These are phyloP conservation scores for Suillus americanus DNA, from an alignment of 768 basidiomycete genomes.

Conservation along the genomic window DNA sequence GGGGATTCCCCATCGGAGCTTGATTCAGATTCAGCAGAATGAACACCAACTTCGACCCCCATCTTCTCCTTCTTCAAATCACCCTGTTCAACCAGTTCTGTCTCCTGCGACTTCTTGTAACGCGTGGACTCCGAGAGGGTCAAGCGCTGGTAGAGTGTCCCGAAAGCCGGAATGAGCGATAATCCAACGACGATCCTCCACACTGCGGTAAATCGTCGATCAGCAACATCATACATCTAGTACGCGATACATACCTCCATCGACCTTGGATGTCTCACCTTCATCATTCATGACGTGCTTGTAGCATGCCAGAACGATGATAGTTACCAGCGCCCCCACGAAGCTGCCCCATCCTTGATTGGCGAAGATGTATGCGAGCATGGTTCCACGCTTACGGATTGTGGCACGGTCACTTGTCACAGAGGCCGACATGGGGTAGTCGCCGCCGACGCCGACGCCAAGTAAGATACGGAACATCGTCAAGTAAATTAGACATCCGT, in stretches of 20 bases:
- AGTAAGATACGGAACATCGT: conserved; percentile 68
- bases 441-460: conserved; percentile 78
- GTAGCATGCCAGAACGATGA: conserved; percentile 65
- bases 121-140: conserved; percentile 70
- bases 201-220: conserved; percentile 30
- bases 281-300: conserved; percentile 60
- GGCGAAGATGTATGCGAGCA: conserved; percentile 76
- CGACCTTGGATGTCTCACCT: conserved; percentile 61
- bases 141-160: conserved; percentile 72
- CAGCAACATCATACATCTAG: background rate
- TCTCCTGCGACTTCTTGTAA: conserved; percentile 41
- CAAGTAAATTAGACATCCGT: conserved; percentile 59
- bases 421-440: conserved; percentile 76
- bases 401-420: conserved; percentile 67
- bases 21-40: conserved; percentile 4
- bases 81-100: conserved; percentile 27
- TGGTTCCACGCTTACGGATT: conserved; percentile 64
- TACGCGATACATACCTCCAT: conserved; percentile 51
- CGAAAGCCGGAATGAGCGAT: conserved; percentile 73
- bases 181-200: conserved; percentile 79
- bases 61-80: conserved; percentile 37
- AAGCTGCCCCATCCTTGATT: conserved; percentile 81
- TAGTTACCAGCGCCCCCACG: conserved; percentile 57
- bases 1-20: conserved; percentile 18
- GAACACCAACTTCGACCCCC: conserved; percentile 16